Base-by-base conservation (phyloP, 805 yeast genomes). In the Ogataea wickerhamii region DNA sequence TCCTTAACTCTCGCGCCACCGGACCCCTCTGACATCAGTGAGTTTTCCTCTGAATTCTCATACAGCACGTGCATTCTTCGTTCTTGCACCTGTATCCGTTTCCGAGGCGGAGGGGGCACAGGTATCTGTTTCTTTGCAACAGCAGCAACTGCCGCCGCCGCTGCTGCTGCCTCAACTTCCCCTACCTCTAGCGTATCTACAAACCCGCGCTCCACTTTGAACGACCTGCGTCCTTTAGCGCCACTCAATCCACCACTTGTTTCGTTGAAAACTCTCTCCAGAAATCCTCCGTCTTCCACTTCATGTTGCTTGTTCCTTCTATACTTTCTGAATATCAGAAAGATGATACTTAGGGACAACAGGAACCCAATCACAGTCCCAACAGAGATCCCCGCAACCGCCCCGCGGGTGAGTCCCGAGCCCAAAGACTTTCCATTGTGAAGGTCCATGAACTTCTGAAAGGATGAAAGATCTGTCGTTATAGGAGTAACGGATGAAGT, bases 331-430 rank as follows among this genome's bases (percentile, higher is more conserved):
- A 49, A 44, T 13, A 44, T 32, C 6, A 43, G 33, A 5, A 45
- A 43, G 5, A 53, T 33, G 3, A 53, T n/a, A 2, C 40, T 17
- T 6, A 44, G 8, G 3, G 45, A 37, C 4, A 50, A 19, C 5
- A 47, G 32, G 16, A 51, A 29, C 3, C 58, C 63, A 17, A 49
- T 18, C 8, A 53, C 36, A 13, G 49, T 32, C 12, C 62, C 64
- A 14, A 61, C 48, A 2, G 54, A 48, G 18, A 55, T 48, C 6
- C 66, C 66, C 1, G 63, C 63, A 23, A 56, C 53, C 7, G 56
- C 36, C 12, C 61, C 57, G 12, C 29, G 41, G 11, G 44, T 41
- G 14, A 45, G 32, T 4, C 36, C 40, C 2, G 31, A 14, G 20
- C 49, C 28, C 14, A 32, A 16, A 18, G 34, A 24, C 8, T 30